Base-by-base conservation (phyloP, 331 rosid species). In the Quercus lobata region DNA sequence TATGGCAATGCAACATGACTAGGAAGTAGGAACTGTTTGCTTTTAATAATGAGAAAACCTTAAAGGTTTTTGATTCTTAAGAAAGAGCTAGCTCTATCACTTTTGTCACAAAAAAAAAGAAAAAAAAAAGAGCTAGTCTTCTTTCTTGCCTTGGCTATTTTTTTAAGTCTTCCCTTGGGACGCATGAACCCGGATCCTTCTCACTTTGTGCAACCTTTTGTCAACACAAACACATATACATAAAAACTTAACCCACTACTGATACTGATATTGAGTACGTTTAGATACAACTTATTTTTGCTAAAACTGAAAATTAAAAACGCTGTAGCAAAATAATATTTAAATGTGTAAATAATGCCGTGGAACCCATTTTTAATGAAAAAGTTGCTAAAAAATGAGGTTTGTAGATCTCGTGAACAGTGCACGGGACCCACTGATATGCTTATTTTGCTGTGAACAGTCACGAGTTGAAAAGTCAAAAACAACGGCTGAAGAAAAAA, bases 1-100 rank as follows among this genome's bases (percentile, higher is more conserved):
- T 56, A 70, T 63, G 79, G 77, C 30, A 75, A 65, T 62, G 4
- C 7, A 72, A 85, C 54, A 60, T 71, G 88, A 85, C 84, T 79
- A 25, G 53, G 69, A 72, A 75, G 77, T 78, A 25, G 53, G 69
- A 72, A 78, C 79, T 78, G 80, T 73, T 78, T 35, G 32, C 53
- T 68, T 19, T 35, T 19, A 19, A 12, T 66, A 6, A 19, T 68
- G 24, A 34, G 53, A 10, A 32, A 66, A 14, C 52, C 52, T 29
- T 65, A 1, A 65, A 30, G 71, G 41, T 6, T 30, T 65, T 65
- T 27, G 14, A 16, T 66, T 66, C 46, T 18, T 18, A 66, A 5
- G 71, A 66, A 32, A 66, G 49, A 32, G 71, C 18, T 63, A 15
- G 6, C 70, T 63, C 24, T 22, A 22, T 22, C 24, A 22, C 24